Evolutionary conservation across 495 filamentous ascomycete species (phyloP), one percentile per base, ranked within the genome.

Genomic region (Penicillium alfredii): DNA sequence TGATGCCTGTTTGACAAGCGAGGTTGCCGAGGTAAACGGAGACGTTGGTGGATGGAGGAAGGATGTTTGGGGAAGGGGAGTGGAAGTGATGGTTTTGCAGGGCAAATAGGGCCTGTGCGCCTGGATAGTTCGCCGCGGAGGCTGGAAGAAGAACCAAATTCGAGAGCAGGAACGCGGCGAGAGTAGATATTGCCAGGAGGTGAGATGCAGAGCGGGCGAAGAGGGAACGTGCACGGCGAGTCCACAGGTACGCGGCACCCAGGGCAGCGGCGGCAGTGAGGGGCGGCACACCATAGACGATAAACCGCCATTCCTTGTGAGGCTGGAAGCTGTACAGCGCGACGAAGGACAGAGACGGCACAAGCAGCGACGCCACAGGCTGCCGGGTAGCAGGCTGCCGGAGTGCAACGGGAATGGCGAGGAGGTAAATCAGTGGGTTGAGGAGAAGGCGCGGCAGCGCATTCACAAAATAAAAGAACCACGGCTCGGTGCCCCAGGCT

Each of bases 271-370:
- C 71, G 4, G 85, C 83, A 0, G 92, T 94, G 4, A 96, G 63
- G 0, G 78, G 66, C 0, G 93, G 93, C 27, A 94, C 71, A 46
- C 77, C 68, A 63, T 97, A 97, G 40, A 97, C 71, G 45, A 99
- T 83, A 67, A 99, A 99, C 12, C 92, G 83, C 66, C 86, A 84
- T 63, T 99, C 92, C 58, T 99, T 99, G 61, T 99, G 92, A 3
- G 92, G 89, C 28, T 93, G 81, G 32, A 72, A 41, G 30, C 84
- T 90, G 65, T 95, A 98, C 23, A 92, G 56, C 0, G 73, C 71
- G 4, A 92, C 68, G 49, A 93, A 99, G 12, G 72, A 51, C 3
- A 92, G 24, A 3, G 73, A 71, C 0, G 93, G 88, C 15, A 81
- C 38, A 2, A 84, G 55, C 11, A 94, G 54, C 10, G 72, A 69